These are phyloP conservation scores for Grosmannia serpens DNA, from an alignment of 2,329 filamentous ascomycete species.

Conservation along the genomic window DNA sequence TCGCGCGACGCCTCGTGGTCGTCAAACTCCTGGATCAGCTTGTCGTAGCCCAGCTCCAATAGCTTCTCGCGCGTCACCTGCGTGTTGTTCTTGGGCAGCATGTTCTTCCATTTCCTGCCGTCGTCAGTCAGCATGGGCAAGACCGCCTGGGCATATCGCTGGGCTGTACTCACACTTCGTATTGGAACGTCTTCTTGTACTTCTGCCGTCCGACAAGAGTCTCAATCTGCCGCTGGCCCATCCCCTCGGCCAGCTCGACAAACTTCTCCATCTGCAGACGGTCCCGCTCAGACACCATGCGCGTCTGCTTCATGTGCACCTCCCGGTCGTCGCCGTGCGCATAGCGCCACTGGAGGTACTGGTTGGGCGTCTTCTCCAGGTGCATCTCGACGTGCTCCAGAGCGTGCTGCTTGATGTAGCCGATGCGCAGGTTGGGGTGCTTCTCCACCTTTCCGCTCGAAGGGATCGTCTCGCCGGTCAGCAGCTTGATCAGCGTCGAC, in stretches of 20 bases:
- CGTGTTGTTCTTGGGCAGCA: constrained; percentile 86
- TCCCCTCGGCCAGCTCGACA: constrained; percentile 76
- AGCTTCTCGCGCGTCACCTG: constrained; percentile 91
- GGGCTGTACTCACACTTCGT: constrained; percentile 62
- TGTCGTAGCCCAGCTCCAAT: constrained; percentile 72
- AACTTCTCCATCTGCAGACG: constrained; percentile 84
- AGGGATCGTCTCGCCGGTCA: constrained; percentile 85
- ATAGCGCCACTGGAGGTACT: constrained; percentile 98
- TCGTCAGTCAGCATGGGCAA: constrained; percentile 13
- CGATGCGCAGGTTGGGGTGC: constrained; percentile 95
- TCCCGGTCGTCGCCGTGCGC: constrained; percentile 94
- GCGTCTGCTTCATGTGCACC: constrained; percentile 94
- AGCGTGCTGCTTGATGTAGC: constrained; percentile 99
- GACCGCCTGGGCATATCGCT: no score
- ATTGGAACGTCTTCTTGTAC: constrained; percentile 98
- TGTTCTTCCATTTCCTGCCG: constrained; percentile 71
- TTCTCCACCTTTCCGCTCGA: constrained; percentile 84
- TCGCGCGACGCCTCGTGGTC: constrained; percentile 98
- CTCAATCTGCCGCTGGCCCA: constrained; percentile 67
- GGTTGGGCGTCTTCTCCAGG: constrained; percentile 96
- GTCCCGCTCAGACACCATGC: constrained; percentile 75
- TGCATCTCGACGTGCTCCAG: constrained; percentile 99
- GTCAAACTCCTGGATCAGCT: constrained; percentile 95
- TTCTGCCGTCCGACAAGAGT: constrained; percentile 91
- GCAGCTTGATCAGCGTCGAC: constrained; percentile 92